Evolutionary conservation across 1,284 basidiomycete genomes (phyloP).

Genomic region (Volvariella surrecta): DNA sequence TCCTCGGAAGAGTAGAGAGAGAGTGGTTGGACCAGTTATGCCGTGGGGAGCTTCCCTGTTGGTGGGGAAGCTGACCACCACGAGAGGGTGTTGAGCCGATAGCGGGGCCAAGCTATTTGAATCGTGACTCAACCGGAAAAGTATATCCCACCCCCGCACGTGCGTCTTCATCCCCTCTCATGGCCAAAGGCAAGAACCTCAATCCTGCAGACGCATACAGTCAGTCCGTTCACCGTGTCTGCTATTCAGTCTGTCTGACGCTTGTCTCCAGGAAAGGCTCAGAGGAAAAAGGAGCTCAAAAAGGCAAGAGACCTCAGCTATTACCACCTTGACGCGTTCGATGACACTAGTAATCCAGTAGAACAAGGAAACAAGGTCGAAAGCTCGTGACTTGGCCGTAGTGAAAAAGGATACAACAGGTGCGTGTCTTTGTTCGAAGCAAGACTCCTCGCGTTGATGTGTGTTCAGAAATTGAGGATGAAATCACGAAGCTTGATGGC

Average conservation of each 20-base stretch:
- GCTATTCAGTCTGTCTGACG: slow-evolving; percentile 9
- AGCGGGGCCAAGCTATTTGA: slow-evolving; percentile 10
- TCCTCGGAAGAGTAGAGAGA: slow-evolving; percentile 17
- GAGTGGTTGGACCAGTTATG: slow-evolving; percentile 4
- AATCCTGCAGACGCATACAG: slow-evolving; percentile 85
- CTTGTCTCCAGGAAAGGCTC: slow-evolving; percentile 63
- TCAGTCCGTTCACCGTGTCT: slow-evolving; percentile 23
- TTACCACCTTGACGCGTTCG: slow-evolving; percentile 5
- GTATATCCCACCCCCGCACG: slow-evolving; percentile 18
- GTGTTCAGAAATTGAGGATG: slow-evolving; percentile 58
- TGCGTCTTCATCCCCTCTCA: slow-evolving; percentile 26
- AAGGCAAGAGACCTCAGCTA: slow-evolving; percentile 46
- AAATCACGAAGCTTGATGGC: slow-evolving; percentile 55
- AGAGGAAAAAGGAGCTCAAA: slow-evolving; percentile 84
- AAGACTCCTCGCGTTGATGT: neutral
- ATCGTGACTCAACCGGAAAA: slow-evolving; percentile 24
- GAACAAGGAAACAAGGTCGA: slow-evolving; percentile 79
- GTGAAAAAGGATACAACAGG: slow-evolving; percentile 86
- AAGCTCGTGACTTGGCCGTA: slow-evolving; percentile 72
- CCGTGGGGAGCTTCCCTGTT: slow-evolving; percentile 17
- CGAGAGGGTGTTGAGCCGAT: slow-evolving; percentile 9
- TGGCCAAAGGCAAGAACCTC: slow-evolving; percentile 76
- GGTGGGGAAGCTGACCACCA: slow-evolving; percentile 23
- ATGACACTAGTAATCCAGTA: slow-evolving; percentile 41
- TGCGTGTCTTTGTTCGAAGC: slow-evolving; percentile 15